Evolutionary conservation across 805 yeast genomes (phyloP), one percentile per base, ranked within the genome.

Genomic region (Lachancea cidri): DNA sequence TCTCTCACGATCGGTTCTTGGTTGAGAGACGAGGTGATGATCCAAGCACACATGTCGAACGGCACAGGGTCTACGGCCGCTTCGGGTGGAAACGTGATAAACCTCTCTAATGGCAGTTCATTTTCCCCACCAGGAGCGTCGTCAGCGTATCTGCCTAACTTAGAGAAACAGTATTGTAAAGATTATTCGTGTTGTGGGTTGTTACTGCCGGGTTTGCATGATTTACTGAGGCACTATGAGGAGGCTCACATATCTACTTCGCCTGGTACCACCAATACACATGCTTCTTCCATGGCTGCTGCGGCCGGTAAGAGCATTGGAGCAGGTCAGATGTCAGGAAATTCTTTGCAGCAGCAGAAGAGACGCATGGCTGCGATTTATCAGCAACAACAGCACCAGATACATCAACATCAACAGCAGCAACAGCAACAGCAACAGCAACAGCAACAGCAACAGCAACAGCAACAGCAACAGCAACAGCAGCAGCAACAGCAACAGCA

Each of bases 161-260:
- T 91, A 44, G 98, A 91, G 65, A 95, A 96, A 7, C 89, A 89
- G 62, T 93, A 91, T 65, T 93, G 98, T 65, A 86, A 85, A 63
- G 98, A 93, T 68, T 93, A 93, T 66, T 79, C 87, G 38, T 93
- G 98, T 66, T 93, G 98, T 68, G 98, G 98, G 20, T 83, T 85
- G 58, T 70, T 83, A 33, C 73, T 93, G 46, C 98, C 98, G 24
- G 89, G 96, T 9, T 70, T 93, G 49, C 98, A 93, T 62, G 98
- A 93, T 61, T 71, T 93, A 46, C 72, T 93, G 48, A 79, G 93
- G 53, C 98, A 93, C 63, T 93, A 93, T 62, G 98, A 93, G 61
- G 98, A 93, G 64, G 87, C 93, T 35, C 98, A 93, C 65, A 89
- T 93, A 43, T 64, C 77, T 4, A 72, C 79, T 19, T 68, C 76